A percentile compares a stretch with the other conserved stretches of the same genome.
These are phyloP conservation scores for Filosporella fistucella DNA, from an alignment of 495 filamentous ascomycete species.

Conservation along the genomic window DNA sequence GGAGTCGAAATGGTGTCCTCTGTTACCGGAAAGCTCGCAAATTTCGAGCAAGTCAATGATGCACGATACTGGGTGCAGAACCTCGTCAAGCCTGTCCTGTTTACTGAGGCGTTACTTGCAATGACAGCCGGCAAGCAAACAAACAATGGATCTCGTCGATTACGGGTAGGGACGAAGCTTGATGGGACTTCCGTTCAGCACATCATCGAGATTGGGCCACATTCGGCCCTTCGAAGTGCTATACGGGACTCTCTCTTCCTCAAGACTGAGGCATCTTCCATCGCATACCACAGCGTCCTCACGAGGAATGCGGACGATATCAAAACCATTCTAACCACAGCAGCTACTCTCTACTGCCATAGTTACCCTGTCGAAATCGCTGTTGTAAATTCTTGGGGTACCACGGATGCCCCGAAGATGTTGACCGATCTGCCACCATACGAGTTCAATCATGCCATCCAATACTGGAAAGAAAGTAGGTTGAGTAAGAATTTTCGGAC, in stretches of 20 bases:
- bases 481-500: conserved; percentile 26
- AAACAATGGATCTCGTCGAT: conserved; percentile 27
- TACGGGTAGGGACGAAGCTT: too few species aligned
- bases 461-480: conserved; percentile 29
- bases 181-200: conserved; percentile 10
- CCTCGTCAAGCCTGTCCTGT: conserved; percentile 44
- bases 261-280: conserved; percentile 11
- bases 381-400: background rate
- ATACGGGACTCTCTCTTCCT: conserved; percentile 39
- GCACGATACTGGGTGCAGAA: conserved; percentile 51
- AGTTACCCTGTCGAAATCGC: conserved; percentile 27
- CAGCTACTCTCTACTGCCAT: conserved; percentile 24
- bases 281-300: conserved; percentile 34
- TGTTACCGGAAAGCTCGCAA: conserved; percentile 26
- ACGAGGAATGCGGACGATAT: conserved; percentile 40
- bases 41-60: conserved; percentile 21
- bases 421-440: conserved; percentile 29
- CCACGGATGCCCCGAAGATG: conserved; percentile 28
- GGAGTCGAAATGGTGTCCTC: conserved; percentile 32
- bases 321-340: conserved; percentile 37
- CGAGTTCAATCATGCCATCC: conserved; percentile 26
- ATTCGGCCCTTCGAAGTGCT: conserved; percentile 56
- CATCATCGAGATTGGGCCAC: conserved; percentile 61
- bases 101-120: conserved; percentile 24
- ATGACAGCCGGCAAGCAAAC: conserved; percentile 26